These are phyloP conservation scores for Zea mays DNA, from an alignment of 176 grass and related monocot genomes.

Conservation along the genomic window DNA sequence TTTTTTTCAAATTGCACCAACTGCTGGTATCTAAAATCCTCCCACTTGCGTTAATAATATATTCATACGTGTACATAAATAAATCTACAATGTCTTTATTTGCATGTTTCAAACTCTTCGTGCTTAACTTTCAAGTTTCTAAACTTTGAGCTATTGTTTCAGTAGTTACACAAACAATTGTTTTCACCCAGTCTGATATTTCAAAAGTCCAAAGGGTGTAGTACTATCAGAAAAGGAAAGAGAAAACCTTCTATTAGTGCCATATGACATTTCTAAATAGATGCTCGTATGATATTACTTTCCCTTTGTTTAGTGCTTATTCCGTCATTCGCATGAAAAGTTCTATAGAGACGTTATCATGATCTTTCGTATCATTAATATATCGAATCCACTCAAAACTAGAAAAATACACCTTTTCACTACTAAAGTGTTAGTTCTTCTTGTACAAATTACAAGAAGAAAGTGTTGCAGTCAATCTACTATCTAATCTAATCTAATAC, in stretches of 20 bases:
- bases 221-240: not conserved
- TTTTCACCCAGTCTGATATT: slow-evolving; percentile 10
- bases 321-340: not conserved
- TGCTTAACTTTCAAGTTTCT: not conserved
- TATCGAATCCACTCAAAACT: not conserved
- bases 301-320: not conserved
- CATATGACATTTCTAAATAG: not conserved
- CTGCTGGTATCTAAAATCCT: slow-evolving; percentile 53
- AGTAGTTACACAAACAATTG: slow-evolving; percentile 1
- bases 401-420: not conserved
- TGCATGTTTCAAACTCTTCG: slow-evolving; percentile 19
- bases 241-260: not conserved
- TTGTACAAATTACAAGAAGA: slow-evolving; percentile 14
- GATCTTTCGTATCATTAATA: not conserved
- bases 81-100: not conserved
- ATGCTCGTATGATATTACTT: not conserved
- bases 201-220: not conserved
- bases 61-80: not conserved
- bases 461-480: not conserved
- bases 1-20: slow-evolving; percentile 61
- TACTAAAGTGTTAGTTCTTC: not conserved
- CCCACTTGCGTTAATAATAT: not conserved
- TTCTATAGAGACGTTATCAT: not conserved
- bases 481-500: no score
- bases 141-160: slow-evolving; percentile 26